Evolutionary conservation across 805 yeast genomes (phyloP), one percentile per base, ranked within the genome.

Genomic region (Dipodascus albidus): DNA sequence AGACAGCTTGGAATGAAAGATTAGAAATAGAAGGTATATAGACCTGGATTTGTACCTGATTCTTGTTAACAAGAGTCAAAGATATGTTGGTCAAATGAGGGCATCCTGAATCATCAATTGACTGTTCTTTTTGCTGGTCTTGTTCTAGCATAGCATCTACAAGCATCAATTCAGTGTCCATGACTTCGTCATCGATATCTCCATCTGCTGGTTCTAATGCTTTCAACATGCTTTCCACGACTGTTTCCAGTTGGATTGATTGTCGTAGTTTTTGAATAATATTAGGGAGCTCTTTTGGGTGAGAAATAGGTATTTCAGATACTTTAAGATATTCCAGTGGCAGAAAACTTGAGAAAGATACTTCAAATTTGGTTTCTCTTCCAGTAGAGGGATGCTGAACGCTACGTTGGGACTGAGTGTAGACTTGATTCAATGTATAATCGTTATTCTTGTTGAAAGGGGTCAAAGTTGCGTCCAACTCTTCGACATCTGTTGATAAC

Each of bases 281-380:
- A 1, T 20, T 23, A 1, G 67, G 67, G 21, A 67, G 57, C 21
- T 62, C 57, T 19, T 54, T 48, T 2, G 70, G 70, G 22, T 62
- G 64, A 15, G 53, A 24, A 2, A 67, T 42, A 0, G 69, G 69
- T 9, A 67, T 51, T 38, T 64, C 64, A 2, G 55, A 35, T 1
- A 67, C 57, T 11, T 50, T 42, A 0, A 64, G 66, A 9, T 62
- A 52, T 14, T 54, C 52, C 35, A 54, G 54, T 0, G 70, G 66
- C 31, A 67, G 54, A 53, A 62, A 52, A 47, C 62, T 65, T 17
- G 63, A 60, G 14, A 58, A 55, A 2, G 55, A 50, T 1, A 59
- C 58, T 19, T 61, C 63, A 33, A 61, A 52, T 1, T 54, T 56
- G 22, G 59, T 63, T 9, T 44, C 19, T 1, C 51, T 22, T 1